A percentile compares a stretch with the other conserved stretches of the same genome.
phyloP scores from a whole-genome alignment of 1,284 basidiomycete genomes.

The Ceratobasidium theobromae region DNA sequence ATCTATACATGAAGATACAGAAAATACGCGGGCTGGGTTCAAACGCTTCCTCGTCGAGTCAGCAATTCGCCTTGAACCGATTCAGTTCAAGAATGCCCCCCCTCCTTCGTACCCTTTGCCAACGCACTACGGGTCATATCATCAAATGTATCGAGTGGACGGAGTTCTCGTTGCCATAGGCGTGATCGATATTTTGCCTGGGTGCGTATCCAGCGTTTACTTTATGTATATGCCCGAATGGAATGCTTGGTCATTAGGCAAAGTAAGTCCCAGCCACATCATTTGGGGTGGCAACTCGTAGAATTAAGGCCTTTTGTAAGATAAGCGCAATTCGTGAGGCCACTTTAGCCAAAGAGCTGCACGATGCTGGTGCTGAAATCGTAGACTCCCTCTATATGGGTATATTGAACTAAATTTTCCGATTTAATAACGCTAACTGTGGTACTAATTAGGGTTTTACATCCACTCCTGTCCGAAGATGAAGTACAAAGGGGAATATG shows the following conservation, averaged over 20 bases:
- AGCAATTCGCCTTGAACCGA: slow-evolving; percentile 67
- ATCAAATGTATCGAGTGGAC: slow-evolving; percentile 82
- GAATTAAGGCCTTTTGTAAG: slow-evolving; percentile 40
- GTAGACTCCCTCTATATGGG: slow-evolving; percentile 84
- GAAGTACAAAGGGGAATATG: slow-evolving; percentile 93
- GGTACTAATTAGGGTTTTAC: slow-evolving; percentile 70
- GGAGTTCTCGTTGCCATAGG: slow-evolving; percentile 82
- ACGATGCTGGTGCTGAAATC: slow-evolving; percentile 61
- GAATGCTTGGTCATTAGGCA: slow-evolving; percentile 79
- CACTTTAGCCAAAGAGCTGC: slow-evolving; percentile 70
- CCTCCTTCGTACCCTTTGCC: slow-evolving; percentile 58
- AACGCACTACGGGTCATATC: slow-evolving; percentile 77
- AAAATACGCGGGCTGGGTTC: slow-evolving; percentile 59
- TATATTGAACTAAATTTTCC: slow-evolving; percentile 41
- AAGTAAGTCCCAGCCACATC: slow-evolving; percentile 52
- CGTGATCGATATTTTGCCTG: slow-evolving; percentile 89
- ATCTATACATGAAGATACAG: slow-evolving; percentile 70
- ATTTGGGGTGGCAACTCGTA: not conserved
- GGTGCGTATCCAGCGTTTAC: slow-evolving; percentile 92
- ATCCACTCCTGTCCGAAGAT: slow-evolving; percentile 93
- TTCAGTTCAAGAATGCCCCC: slow-evolving; percentile 56
- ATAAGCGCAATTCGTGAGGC: slow-evolving; percentile 82
- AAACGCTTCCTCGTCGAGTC: slow-evolving; percentile 76
- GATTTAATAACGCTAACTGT: not conserved
- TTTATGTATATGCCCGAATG: slow-evolving; percentile 88